Evolutionary conservation across 2,329 filamentous ascomycete genomes (phyloP), one percentile per base, ranked within the genome.

Genomic region (Amauroascus niger): DNA sequence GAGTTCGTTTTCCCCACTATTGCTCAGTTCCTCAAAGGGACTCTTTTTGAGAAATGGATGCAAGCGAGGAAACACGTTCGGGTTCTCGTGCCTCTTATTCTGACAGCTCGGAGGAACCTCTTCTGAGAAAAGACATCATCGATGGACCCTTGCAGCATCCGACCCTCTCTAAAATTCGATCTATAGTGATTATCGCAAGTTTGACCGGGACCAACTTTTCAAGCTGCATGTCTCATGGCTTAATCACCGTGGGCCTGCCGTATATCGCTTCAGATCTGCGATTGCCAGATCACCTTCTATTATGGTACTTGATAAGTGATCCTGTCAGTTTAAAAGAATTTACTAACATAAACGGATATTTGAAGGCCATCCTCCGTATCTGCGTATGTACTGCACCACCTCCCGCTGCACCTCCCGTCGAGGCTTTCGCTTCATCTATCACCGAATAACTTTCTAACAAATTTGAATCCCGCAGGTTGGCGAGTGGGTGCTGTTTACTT

Each of bases 401-500:
- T n/a, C n/a, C n/a, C n/a, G n/a, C n/a, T n/a, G n/a, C 35, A 22
- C 18, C 13, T 28, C 16, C 24, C 20, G 40, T 40, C 26, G 16
- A 4, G 14, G 26, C 22, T 14, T 16, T 30, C 26, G 6, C 11
- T 16, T 30, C n/a, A 28, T 28, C 14, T 7, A 28, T 6, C 32
- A n/a, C 24, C 7, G 18, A 14, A 28, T 11, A 26, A 8, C 11
- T 32, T 35, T 5, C 39, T 51, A 44, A 51, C 39, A 13, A 26
- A 1, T 35, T 6, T 20, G 7, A 6, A 1, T 32, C 9, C 14
- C 28, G 24, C 22, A 67, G 62, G 54, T 63, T 72, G 5, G 61
- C 68, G 0, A 69, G 67, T 3, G 64, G 68, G 30, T 75, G 73
- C 47, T 72, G 71, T 11, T 69, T 78, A 1, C 65, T 78, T 5